Evolutionary conservation across 345 rosid genomes (phyloP).

Genomic region (Gynandropsis gynandra): DNA sequence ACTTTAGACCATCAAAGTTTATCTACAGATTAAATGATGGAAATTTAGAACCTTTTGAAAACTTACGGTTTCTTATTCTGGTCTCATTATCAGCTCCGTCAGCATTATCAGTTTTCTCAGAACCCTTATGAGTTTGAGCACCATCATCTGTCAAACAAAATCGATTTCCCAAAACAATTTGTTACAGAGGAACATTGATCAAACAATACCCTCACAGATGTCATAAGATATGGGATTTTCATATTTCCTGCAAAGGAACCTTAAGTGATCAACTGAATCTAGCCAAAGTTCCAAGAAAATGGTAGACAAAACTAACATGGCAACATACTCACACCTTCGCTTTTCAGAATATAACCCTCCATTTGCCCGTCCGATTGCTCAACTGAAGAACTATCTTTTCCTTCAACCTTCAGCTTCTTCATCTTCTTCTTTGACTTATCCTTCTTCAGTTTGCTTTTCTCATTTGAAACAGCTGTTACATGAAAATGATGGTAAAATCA

Average conservation of each 20-base stretch:
- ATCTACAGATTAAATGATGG: background rate
- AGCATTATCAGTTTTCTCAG: background rate
- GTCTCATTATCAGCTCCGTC: slow-evolving; percentile 3
- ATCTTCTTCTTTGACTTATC: slow-evolving; percentile 13
- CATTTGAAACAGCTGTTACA: slow-evolving; percentile 11
- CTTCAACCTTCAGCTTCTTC: slow-evolving; percentile 25
- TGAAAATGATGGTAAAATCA: slow-evolving; percentile 17
- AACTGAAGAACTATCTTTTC: slow-evolving; percentile 8
- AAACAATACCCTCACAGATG: background rate
- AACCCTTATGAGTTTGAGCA: background rate
- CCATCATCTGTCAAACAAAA: slow-evolving; percentile 19
- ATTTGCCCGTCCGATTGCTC: slow-evolving; percentile 9
- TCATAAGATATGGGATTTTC: background rate
- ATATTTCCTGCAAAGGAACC: background rate
- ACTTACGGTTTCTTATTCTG: slow-evolving; percentile 18
- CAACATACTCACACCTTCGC: slow-evolving; percentile 17
- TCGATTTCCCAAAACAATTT: no score
- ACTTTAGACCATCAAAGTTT: background rate
- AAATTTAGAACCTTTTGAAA: background rate
- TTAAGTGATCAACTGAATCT: background rate
- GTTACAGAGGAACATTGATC: background rate
- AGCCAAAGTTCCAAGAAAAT: background rate
- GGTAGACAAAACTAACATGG: background rate
- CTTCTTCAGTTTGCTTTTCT: slow-evolving; percentile 21
- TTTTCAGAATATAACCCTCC: slow-evolving; percentile 12